Evolutionary conservation across 805 yeast species (phyloP).

Genomic region (Yarrowia deformans): DNA sequence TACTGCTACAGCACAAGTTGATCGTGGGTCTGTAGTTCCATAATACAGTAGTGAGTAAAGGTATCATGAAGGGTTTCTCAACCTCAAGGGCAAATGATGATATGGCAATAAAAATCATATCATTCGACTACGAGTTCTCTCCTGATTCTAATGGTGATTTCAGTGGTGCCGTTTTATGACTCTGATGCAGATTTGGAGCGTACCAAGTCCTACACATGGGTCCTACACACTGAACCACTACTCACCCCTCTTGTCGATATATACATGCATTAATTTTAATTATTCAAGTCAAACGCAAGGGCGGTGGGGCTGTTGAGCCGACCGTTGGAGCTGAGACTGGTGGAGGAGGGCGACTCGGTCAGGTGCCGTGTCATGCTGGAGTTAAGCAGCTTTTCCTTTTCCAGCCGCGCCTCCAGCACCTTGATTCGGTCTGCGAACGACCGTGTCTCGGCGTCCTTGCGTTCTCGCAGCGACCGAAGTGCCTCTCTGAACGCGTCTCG

Average conservation of each 20-base stretch:
- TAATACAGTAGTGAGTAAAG: too few species aligned
- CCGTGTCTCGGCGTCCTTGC: slow-evolving; percentile 51
- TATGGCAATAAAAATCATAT: too few species aligned
- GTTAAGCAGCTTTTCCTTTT: slow-evolving; percentile 43
- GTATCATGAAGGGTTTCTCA: too few species aligned
- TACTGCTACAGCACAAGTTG: too few species aligned
- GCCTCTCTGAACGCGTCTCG: slow-evolving; percentile 53
- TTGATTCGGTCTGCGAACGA: slow-evolving; percentile 47
- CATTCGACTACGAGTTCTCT: too few species aligned
- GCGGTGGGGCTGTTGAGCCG: slow-evolving; percentile 26
- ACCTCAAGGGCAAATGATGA: too few species aligned
- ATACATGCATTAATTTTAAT: slow-evolving; percentile 31
- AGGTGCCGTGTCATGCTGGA: slow-evolving; percentile 32
- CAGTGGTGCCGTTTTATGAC: too few species aligned
- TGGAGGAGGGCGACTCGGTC: slow-evolving; percentile 25
- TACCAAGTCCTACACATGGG: too few species aligned
- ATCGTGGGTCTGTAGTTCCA: too few species aligned
- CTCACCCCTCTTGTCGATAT: neutral
- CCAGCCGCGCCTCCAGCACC: slow-evolving; percentile 47
- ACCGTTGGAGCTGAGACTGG: neutral
- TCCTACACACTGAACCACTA: too few species aligned
- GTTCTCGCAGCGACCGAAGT: slow-evolving; percentile 52
- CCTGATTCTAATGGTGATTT: too few species aligned
- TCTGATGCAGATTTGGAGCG: too few species aligned
- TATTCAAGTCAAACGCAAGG: slow-evolving; percentile 8